phyloP scores from a whole-genome alignment of 148 eudicot species.

The Vaccinium myrtillus region DNA sequence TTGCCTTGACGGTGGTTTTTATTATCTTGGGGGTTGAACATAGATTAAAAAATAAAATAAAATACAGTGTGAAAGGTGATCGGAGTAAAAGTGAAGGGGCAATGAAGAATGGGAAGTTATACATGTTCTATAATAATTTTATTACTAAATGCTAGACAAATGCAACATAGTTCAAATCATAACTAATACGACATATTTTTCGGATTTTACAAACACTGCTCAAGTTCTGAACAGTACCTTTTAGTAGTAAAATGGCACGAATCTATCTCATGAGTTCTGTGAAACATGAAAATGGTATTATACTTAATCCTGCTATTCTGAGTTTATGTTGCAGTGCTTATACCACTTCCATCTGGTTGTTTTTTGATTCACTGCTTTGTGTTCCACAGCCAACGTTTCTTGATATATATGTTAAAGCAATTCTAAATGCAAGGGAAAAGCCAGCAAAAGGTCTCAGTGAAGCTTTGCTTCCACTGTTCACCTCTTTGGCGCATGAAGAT shows the following conservation, averaged over 20 bases:
- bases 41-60: neutral
- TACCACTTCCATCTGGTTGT: slow-evolving; percentile 3
- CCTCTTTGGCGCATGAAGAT: slow-evolving; percentile 76
- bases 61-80: neutral
- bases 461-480: slow-evolving; percentile 73
- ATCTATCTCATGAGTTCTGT: neutral
- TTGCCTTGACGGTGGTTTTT: neutral
- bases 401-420: slow-evolving; percentile 73
- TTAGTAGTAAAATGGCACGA: neutral
- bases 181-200: neutral
- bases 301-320: neutral
- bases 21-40: neutral
- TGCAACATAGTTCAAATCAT: neutral
- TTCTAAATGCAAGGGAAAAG: slow-evolving; percentile 78
- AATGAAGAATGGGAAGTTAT: neutral
- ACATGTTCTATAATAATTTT: neutral
- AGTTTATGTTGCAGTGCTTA: neutral
- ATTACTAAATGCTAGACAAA: neutral
- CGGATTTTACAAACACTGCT: neutral
- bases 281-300: neutral
- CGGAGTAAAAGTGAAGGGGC: neutral
- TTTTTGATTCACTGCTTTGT: slow-evolving; percentile 21
- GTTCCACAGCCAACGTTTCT: slow-evolving; percentile 65
- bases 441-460: slow-evolving; percentile 69
- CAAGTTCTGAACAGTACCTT: neutral